Evolutionary conservation across 2,329 filamentous ascomycete species (phyloP), one percentile per base, ranked within the genome.

Genomic region (Tolypocladium sp.): DNA sequence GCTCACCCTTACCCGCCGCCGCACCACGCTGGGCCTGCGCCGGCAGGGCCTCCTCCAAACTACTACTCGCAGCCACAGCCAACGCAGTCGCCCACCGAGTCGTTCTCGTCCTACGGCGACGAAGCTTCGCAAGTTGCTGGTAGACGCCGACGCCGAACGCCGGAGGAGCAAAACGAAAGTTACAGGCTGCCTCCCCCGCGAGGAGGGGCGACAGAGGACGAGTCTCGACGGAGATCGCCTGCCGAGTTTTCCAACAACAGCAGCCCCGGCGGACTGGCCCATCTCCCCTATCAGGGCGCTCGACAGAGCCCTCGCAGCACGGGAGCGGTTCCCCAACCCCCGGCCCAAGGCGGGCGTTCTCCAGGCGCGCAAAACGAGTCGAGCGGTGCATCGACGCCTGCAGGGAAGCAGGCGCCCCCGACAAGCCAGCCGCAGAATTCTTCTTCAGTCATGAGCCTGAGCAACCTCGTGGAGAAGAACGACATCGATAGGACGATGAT

Each of bases 401-500:
- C 69, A 25, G 70, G 68, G 66, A 57, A 35, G 40, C 69, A 60
- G 62, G 22, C 66, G 57, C 40, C 61, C 58, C 35, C 63, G 57
- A 13, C 67, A 61, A 55, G 58, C 56, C 62, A 62, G 30, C 64
- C 66, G 58, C 64, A 65, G 56, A 66, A 64, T 38, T 63, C 68
- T 17, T 58, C 67, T 13, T 81, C 79, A n/a, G 75, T 80, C 27
- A 83, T 82, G 80, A 82, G 78, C 64, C 65, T 82, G 46, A 79
- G 76, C 66, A 80, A 79, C 59, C 70, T 81, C 61, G 77, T 82
- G 66, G 80, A 78, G 35, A 76, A 76, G 64, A 78, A 74, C 63
- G 81, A 83, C 59, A 82, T 84, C 59, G 82, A 84, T 64, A 75
- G 76, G 63, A 77, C 72, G 60, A 84, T 84, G 82, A 73, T 84